Conservation (phyloP, 1,284 basidiomycete genomes). For the Puccinia polysora region DNA sequence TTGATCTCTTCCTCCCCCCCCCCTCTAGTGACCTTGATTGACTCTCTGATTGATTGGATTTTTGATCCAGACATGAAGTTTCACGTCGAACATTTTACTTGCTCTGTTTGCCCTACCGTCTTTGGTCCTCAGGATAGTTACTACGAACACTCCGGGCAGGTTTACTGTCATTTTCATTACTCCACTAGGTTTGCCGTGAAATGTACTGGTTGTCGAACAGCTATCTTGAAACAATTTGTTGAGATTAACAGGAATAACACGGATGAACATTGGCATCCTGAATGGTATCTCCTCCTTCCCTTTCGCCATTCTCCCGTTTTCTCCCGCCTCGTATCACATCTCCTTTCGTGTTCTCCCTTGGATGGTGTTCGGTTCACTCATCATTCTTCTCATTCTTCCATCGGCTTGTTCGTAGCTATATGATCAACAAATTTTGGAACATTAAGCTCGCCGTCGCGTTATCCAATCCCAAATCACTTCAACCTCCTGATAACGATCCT, state of each 20-base stretch:
- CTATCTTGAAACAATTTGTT: conserved; percentile 99
- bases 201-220: conserved; percentile 93
- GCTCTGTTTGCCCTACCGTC: conserved; percentile 88
- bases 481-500: conserved; percentile 48
- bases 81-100: conserved; percentile 99
- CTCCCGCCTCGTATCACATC: not conserved
- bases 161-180: conserved; percentile 58
- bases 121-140: conserved; percentile 98
- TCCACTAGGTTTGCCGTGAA: conserved; percentile 78
- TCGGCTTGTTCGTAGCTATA: conserved; percentile 17
- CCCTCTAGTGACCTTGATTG: too few species aligned
- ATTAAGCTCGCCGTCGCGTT: conserved; percentile 81
- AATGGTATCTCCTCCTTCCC: conserved; percentile 75
- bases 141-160: conserved; percentile 93
- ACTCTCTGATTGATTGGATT: too few species aligned
- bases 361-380: too few species aligned
- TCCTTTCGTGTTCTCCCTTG: not conserved
- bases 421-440: conserved; percentile 79
- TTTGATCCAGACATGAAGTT: conserved; percentile 61
- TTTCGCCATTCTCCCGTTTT: not conserved
- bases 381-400: too few species aligned
- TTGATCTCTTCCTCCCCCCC: not conserved
- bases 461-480: conserved; percentile 37
- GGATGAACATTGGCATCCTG: conserved; percentile 99
- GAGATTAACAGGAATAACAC: conserved; percentile 97